Evolutionary conservation across 139 green algal species (phyloP).

Genomic region (Spirogloea muscicola): DNA sequence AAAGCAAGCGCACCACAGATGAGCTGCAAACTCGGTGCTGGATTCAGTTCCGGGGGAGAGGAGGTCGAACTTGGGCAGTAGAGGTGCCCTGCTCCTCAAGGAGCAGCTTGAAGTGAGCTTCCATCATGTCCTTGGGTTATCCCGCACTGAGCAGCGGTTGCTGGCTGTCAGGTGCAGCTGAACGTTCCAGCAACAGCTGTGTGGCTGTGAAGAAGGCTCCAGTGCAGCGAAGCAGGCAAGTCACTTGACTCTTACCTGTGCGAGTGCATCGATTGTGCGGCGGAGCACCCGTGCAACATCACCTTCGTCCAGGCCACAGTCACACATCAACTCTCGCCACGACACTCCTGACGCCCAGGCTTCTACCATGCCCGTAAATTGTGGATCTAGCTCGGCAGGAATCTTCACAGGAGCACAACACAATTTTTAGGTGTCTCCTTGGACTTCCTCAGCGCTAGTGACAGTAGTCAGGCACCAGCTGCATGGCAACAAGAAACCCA

Average conservation of each 20-base stretch:
- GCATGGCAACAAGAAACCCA: not conserved
- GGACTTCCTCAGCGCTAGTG: not conserved
- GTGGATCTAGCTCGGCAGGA: slow-evolving; percentile 31
- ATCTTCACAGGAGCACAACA: slow-evolving; percentile 23
- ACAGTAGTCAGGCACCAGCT: not conserved
- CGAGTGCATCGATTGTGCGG: slow-evolving; percentile 46
- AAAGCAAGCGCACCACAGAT: not conserved
- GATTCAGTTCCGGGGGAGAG: not conserved
- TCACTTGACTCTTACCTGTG: slow-evolving; percentile 8
- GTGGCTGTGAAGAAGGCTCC: not conserved
- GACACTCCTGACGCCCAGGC: slow-evolving; percentile 43
- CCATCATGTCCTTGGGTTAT: no score
- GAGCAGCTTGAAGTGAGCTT: no score
- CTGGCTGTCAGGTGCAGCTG: no score
- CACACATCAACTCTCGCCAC: slow-evolving; percentile 39
- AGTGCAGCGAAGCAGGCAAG: not conserved
- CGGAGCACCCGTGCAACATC: slow-evolving; percentile 47
- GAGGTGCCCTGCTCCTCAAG: not conserved
- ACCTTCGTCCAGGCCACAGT: slow-evolving; percentile 43
- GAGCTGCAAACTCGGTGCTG: not conserved
- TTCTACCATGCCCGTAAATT: slow-evolving; percentile 45
- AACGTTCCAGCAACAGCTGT: no score
- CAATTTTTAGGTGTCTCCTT: not conserved
- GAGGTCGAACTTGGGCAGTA: no score
- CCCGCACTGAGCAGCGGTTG: no score